Conservation (phyloP, 345 rosid genomes). For the Salix viminalis region DNA sequence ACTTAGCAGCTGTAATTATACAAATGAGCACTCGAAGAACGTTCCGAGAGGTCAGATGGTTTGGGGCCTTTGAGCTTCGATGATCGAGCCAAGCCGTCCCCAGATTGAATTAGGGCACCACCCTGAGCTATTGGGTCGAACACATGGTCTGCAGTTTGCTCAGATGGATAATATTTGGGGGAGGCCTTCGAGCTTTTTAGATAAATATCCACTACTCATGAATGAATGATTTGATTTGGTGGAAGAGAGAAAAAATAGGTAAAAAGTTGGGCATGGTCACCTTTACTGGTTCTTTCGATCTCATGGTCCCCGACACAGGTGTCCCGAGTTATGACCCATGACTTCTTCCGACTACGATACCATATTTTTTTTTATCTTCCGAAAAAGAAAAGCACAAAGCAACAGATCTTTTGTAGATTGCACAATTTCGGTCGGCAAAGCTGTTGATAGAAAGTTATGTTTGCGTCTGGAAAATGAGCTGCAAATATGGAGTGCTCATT, state of each 20-base stretch:
- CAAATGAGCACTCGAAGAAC: not conserved
- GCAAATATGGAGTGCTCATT: not conserved
- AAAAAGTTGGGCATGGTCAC: constrained; percentile 3
- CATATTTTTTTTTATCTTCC: not conserved
- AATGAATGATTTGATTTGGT: not conserved
- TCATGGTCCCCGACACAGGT: constrained; percentile 2
- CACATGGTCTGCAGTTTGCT: not conserved
- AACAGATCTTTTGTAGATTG: no score
- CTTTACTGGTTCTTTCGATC: not conserved
- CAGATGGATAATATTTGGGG: not conserved
- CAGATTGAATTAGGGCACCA: no score
- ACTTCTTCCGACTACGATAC: not conserved
- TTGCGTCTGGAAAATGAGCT: not conserved
- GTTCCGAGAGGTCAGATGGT: not conserved
- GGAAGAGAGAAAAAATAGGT: not conserved
- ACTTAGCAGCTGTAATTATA: no score
- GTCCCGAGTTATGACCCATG: not conserved
- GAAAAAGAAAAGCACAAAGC: no score
- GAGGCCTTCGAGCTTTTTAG: no score
- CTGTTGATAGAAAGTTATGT: not conserved
- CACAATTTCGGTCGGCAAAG: no score
- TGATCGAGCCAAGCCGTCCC: not conserved
- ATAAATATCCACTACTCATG: no score
- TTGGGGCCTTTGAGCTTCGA: not conserved
- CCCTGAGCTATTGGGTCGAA: no score